phyloP scores from a whole-genome alignment of 169 alveolate species.

The Plasmodium inui region DNA sequence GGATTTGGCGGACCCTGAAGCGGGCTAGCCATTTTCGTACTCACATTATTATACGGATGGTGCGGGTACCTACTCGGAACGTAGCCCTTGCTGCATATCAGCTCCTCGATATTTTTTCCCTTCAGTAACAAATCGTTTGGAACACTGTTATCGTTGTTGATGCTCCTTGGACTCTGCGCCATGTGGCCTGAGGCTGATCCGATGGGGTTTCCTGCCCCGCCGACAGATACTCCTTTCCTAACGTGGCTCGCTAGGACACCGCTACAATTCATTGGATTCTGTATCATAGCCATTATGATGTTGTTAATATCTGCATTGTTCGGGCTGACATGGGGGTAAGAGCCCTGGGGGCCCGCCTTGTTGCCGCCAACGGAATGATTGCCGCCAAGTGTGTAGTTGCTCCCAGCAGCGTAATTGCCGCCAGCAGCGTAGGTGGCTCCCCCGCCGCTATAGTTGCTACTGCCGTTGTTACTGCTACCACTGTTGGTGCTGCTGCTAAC shows the following conservation, averaged over 20 bases:
- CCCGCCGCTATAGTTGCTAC: neutral
- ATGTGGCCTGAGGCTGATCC: neutral
- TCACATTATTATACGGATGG: neutral
- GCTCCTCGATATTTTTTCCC: neutral
- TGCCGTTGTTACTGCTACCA: constrained; percentile 1
- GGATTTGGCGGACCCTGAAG: neutral
- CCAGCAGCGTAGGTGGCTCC: neutral
- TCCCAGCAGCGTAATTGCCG: neutral
- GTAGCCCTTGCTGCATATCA: neutral
- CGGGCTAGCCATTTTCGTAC: neutral
- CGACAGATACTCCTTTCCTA: neutral
- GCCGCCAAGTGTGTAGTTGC: neutral
- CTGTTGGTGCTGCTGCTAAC: constrained; percentile 7
- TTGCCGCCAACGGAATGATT: neutral
- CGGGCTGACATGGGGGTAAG: neutral
- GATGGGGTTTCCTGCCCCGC: neutral
- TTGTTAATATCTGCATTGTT: neutral
- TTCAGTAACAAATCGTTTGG: neutral
- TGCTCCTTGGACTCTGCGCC: neutral
- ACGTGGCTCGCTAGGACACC: neutral
- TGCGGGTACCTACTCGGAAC: neutral
- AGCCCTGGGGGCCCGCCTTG: neutral
- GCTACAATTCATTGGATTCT: neutral
- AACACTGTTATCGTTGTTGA: neutral
- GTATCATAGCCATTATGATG: neutral